These are phyloP conservation scores for Galeopsis tetrahit DNA, from an alignment of 257 asterid species.

Conservation along the genomic window DNA sequence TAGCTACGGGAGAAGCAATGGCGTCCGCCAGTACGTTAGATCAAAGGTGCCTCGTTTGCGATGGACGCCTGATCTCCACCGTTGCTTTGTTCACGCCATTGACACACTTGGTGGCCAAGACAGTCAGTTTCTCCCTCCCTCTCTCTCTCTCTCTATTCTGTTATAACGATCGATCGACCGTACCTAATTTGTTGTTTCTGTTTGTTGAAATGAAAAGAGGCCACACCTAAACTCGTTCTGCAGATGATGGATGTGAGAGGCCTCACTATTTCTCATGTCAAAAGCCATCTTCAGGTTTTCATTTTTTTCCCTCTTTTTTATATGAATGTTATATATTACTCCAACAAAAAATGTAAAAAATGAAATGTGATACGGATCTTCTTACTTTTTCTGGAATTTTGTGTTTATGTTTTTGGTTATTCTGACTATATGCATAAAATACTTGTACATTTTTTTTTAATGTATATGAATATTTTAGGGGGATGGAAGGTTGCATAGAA, in stretches of 20 bases:
- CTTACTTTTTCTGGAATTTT: neutral
- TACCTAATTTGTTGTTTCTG: too few species aligned
- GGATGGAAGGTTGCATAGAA: too few species aligned
- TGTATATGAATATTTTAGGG: too few species aligned
- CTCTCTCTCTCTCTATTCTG: neutral
- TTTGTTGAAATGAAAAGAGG: conserved; percentile 45
- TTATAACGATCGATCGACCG: too few species aligned
- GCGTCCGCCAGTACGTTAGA: conserved; percentile 78
- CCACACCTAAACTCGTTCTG: conserved; percentile 84
- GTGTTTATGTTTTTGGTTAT: neutral
- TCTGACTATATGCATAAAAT: too few species aligned
- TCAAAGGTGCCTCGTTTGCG: conserved; percentile 75
- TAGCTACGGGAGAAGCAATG: conserved; percentile 60
- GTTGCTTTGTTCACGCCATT: conserved; percentile 72
- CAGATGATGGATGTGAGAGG: conserved; percentile 89
- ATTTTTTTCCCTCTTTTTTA: too few species aligned
- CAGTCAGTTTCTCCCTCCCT: conserved; percentile 37
- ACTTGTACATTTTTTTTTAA: too few species aligned
- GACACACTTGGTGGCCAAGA: conserved; percentile 76
- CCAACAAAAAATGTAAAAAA: too few species aligned
- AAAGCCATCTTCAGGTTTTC: conserved; percentile 83
- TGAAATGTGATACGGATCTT: too few species aligned
- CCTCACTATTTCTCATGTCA: conserved; percentile 90
- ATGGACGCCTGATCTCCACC: conserved; percentile 96
- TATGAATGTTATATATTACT: too few species aligned